Percentiles rank a stretch among this genome's conserved stretches.
These are phyloP conservation scores for Aschersonia sp. DNA, from an alignment of 2,329 filamentous ascomycete genomes.

Conservation along the genomic window DNA sequence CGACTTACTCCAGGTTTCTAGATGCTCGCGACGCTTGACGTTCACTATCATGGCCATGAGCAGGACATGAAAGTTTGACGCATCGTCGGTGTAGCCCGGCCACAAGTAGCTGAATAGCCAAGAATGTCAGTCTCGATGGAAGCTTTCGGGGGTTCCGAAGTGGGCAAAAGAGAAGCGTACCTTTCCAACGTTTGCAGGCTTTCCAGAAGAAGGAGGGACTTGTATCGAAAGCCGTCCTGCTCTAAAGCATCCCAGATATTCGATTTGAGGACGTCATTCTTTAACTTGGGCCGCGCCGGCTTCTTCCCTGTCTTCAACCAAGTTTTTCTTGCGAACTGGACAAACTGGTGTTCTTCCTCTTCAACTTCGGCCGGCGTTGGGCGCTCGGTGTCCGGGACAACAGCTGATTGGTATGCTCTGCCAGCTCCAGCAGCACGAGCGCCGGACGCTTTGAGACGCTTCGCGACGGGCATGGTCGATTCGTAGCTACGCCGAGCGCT, in stretches of 20 bases:
- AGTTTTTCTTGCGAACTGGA: conserved; percentile 65
- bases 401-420: conserved; percentile 19
- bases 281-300: conserved; percentile 53
- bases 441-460: conserved; percentile 41
- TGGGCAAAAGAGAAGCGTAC: conserved; percentile 22
- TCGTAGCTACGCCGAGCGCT: neutral
- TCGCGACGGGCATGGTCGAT: conserved; percentile 39
- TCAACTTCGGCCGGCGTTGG: conserved; percentile 52
- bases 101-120: conserved; percentile 58
- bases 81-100: conserved; percentile 79
- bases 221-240: conserved; percentile 62
- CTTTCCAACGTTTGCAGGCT: conserved; percentile 81
- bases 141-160: neutral
- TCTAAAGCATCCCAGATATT: conserved; percentile 84
- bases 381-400: conserved; percentile 22
- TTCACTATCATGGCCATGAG: conserved; percentile 76
- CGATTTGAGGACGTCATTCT: conserved; percentile 73
- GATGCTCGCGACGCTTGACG: conserved; percentile 73
- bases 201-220: conserved; percentile 69
- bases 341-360: conserved; percentile 57
- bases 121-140: neutral
- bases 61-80: conserved; percentile 83
- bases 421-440: conserved; percentile 19
- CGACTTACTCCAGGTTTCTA: conserved; percentile 65
- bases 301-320: conserved; percentile 61